Conservation (phyloP, 352 stramenopile genomes). For the Phytophthora pseudosyringae region DNA sequence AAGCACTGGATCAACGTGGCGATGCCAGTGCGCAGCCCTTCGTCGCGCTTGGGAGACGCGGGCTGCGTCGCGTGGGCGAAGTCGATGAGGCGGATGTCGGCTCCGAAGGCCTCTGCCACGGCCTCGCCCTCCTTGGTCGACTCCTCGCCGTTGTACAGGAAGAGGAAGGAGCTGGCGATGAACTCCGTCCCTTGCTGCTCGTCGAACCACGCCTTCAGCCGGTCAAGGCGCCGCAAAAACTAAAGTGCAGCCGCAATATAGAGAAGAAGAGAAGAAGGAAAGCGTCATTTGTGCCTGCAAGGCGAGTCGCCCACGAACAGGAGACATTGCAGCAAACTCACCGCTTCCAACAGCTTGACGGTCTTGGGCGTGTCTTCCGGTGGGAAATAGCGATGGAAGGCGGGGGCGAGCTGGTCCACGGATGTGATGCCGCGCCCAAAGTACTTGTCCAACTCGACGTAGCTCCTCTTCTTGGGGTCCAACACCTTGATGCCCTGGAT, state of each 20-base stretch:
- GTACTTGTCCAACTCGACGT: conserved; percentile 88
- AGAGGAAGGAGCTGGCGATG: conserved; percentile 95
- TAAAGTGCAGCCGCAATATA: conserved; percentile 25
- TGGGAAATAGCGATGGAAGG: conserved; percentile 87
- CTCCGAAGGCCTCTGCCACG: conserved; percentile 5
- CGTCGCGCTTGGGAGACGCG: conserved; percentile 43
- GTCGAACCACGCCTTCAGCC: conserved; percentile 78
- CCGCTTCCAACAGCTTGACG: conserved; percentile 47
- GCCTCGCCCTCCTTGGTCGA: conserved; percentile 1
- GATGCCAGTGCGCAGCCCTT: conserved; percentile 67
- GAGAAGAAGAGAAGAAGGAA: not conserved
- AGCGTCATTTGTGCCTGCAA: conserved; percentile 2
- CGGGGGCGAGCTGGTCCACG: conserved; percentile 58
- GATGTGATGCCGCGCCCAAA: conserved; percentile 77
- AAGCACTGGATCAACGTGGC: conserved; percentile 62
- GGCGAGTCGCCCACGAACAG: not conserved
- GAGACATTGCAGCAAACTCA: conserved; percentile 31
- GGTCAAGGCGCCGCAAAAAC: conserved; percentile 72
- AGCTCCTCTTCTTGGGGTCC: conserved; percentile 53
- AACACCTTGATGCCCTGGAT: conserved; percentile 95
- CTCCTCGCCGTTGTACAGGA: conserved; percentile 90
- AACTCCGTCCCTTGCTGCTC: conserved; percentile 88
- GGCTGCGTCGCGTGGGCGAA: conserved; percentile 74
- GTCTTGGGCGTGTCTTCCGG: conserved; percentile 32
- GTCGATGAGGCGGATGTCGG: conserved; percentile 85